phyloP scores from a whole-genome alignment of 768 basidiomycete genomes.

The Tylopilus felleus region DNA sequence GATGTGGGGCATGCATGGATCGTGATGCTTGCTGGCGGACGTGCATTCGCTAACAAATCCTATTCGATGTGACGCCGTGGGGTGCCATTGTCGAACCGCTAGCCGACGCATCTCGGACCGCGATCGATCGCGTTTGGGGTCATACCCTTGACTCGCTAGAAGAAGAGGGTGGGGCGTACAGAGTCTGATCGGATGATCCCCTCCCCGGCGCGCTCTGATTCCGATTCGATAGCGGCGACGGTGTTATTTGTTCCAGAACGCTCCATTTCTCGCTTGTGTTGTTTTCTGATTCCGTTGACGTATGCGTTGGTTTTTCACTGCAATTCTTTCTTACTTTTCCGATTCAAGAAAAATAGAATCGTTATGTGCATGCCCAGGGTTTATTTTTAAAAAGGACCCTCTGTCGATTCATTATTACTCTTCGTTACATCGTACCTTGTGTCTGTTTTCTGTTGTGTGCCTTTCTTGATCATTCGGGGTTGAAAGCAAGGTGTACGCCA shows the following conservation, averaged over 20 bases:
- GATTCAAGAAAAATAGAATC: too few species aligned
- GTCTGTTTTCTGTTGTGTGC: too few species aligned
- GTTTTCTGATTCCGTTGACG: not conserved
- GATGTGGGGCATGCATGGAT: slow-evolving; percentile 24
- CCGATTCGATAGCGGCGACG: slow-evolving; percentile 2
- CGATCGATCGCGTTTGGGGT: not conserved
- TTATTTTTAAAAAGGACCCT: too few species aligned
- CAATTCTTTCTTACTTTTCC: too few species aligned
- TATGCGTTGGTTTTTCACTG: not conserved
- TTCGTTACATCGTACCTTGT: too few species aligned
- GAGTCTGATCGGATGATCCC: not conserved
- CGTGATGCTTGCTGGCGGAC: slow-evolving; percentile 3
- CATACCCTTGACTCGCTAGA: not conserved
- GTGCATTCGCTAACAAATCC: too few species aligned
- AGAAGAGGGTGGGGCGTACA: not conserved
- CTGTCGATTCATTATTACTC: too few species aligned
- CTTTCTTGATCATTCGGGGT: too few species aligned
- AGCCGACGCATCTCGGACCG: not conserved
- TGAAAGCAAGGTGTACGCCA: too few species aligned
- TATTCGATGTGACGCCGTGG: not conserved
- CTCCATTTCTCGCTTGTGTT: not conserved
- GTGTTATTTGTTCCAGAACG: not conserved
- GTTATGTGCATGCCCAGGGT: too few species aligned
- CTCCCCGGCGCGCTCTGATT: slow-evolving; percentile 1
- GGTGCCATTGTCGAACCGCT: too few species aligned